Base-by-base conservation (phyloP, 805 yeast species). In the Monosporozyma aerobia region DNA sequence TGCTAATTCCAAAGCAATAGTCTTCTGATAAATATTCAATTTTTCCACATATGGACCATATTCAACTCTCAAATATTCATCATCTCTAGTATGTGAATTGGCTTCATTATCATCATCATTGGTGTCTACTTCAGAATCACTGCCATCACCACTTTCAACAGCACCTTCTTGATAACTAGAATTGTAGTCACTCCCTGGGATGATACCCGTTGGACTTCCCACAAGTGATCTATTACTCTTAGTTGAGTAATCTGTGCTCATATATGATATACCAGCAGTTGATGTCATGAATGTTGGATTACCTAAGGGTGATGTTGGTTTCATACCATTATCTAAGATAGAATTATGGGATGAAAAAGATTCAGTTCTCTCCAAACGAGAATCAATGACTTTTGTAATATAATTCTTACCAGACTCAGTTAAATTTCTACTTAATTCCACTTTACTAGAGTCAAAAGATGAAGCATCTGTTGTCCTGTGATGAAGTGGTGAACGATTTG, bases 11-110 rank as follows among this genome's bases (percentile, higher is more conserved):
- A 80, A 73, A 11, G 71, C 70, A 43, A 80, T 65, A 0, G 79
- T 69, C 43, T 79, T 75, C 57, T 74, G 78, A 16, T 72, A 64
- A 10, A 81, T 75, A 2, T 77, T 71, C n/a, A 78, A 70, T 52
- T 76, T 75, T 54, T 77, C 78, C 1, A 69, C 60, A 51, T 61
- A 67, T 6, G 77, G 77, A 1, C 78, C 79, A 57, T 67, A 61
- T 41, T 64, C 64, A 14, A 56, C 53, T 33, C 60, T 64, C n/a
- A 69, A 53, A 50, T 69, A 59, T 51, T 63, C 67, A 22, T 64
- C 65, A 53, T 59, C 59, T 19, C 46, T 63, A n/a, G 64, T 65
- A 10, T 57, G 61, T 8, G 49, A 22, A 61, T 63, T 58, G n/a
- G n/a, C n/a, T n/a, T n/a, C n/a, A 49, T 58, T 55, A 45, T 56